phyloP scores from a whole-genome alignment of 805 yeast genomes.

The Clavispora fructus region DNA sequence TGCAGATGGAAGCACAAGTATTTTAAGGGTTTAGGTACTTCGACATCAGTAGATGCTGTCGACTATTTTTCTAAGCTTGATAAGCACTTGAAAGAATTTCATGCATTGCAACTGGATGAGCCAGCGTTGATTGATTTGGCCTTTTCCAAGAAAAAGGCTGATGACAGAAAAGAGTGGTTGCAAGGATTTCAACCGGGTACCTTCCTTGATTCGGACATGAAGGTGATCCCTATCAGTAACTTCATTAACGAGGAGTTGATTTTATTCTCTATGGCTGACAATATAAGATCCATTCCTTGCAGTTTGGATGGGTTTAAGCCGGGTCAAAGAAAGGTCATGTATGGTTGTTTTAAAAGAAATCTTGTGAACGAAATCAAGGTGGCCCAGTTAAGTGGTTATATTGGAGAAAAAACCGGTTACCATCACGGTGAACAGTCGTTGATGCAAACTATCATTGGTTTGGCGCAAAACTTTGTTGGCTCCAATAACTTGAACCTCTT shows the following conservation, averaged over 20 bases:
- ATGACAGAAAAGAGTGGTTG: constrained; percentile 95
- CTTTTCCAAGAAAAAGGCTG: constrained; percentile 91
- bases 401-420: constrained; percentile 83
- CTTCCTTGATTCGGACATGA: constrained; percentile 71
- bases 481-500: constrained; percentile 81
- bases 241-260: constrained; percentile 94
- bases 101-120: constrained; percentile 75
- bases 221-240: constrained; percentile 81
- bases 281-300: constrained; percentile 90
- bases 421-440: constrained; percentile 94
- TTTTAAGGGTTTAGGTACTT: constrained; percentile 98
- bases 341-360: constrained; percentile 80
- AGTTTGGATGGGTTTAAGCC: constrained; percentile 95
- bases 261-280: constrained; percentile 94
- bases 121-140: constrained; percentile 80
- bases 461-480: constrained; percentile 95
- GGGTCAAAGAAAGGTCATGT: constrained; percentile 91
- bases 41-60: constrained; percentile 73
- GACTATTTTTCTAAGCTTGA: constrained; percentile 85
- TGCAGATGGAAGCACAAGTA: constrained; percentile 90
- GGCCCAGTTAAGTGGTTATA: constrained; percentile 84
- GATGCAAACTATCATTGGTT: constrained; percentile 82
- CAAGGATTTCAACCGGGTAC: constrained; percentile 91
- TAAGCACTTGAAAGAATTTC: constrained; percentile 80
- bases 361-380: constrained; percentile 77